Conservation (phyloP, 2,329 filamentous ascomycete genomes). For the Aureobasidium mangrovei region DNA sequence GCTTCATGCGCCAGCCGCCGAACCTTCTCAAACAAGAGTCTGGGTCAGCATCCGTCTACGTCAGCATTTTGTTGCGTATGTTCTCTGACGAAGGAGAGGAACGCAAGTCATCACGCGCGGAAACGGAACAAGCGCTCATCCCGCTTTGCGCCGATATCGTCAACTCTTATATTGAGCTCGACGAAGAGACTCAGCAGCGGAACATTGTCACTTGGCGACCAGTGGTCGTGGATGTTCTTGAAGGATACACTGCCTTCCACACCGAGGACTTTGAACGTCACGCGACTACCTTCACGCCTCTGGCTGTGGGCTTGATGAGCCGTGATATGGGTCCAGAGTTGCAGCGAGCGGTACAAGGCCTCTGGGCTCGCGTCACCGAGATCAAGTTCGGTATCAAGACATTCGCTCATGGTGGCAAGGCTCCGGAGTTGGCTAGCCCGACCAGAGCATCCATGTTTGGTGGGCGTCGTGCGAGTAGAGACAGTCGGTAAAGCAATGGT, state of each 20-base stretch:
- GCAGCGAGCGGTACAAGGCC: conserved; percentile 63
- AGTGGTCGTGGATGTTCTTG: conserved; percentile 91
- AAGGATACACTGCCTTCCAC: conserved; percentile 82
- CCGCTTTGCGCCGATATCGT: conserved; percentile 95
- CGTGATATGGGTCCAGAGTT: conserved; percentile 77
- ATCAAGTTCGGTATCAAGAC: conserved; percentile 41
- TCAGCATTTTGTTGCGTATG: conserved; percentile 94
- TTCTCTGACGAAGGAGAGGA: conserved; percentile 84
- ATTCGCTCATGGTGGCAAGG: neutral
- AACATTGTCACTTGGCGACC: conserved; percentile 97
- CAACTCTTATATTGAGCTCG: conserved; percentile 70
- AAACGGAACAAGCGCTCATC: conserved; percentile 85
- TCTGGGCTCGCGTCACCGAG: conserved; percentile 78
- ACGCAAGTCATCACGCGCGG: conserved; percentile 64
- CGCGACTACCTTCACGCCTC: conserved; percentile 74
- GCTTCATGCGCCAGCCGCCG: conserved; percentile 98
- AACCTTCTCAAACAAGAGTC: conserved; percentile 96
- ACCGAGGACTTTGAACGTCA: conserved; percentile 70
- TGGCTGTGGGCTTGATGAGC: conserved; percentile 71
- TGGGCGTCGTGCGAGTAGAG: conserved; percentile 4
- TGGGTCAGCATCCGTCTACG: conserved; percentile 86
- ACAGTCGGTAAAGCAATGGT: neutral
- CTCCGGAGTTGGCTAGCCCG: neutral
- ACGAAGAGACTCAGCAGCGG: conserved; percentile 92
- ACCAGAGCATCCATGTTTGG: neutral